Base-by-base conservation (phyloP, 192 early-diverging fungal species). In the Rhizophagus prolifer region DNA sequence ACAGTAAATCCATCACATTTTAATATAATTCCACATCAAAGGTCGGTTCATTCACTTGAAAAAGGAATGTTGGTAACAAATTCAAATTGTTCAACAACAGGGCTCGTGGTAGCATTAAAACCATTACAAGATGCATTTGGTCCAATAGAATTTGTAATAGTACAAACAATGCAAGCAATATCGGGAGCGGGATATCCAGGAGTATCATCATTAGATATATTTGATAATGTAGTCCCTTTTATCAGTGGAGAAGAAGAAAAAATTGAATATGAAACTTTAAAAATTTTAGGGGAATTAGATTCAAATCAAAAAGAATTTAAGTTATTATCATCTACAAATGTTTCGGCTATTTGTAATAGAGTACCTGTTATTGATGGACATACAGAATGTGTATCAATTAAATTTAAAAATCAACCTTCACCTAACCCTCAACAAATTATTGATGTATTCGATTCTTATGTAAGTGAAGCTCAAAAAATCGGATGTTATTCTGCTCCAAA, bases 11-110 rank as follows among this genome's bases (percentile, higher is more conserved):
- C 96, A 0, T 86, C 90, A 41, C 97, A 99, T 81, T 92, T 97
- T 81, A 91, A 92, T 72, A 79, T 96, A 38, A 85, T 97, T 70
- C 73, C 88, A 25, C 86, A 90, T 76, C 96, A 97, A 84, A 89
- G 94, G 19, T 65, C 78, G 3, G 82, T 86, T 68, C 86, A 88
- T 30, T 73, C 83, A 3, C 82, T 88, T 59, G 83, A 86, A 68
- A 90, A 89, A 81, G 97, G 97, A 58, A 95, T 97, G 81, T 81
- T 99, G 26, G 90, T 97, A 69, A 98, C 97, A 28, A 99, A 98
- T 86, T 93, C 96, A 61, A 99, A 99, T 86, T 99, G 97, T 85
- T 96, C 97, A n/a, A 96, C 97, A 60, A 94, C 97, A 5, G 97
- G 97, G 26, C 88, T 99, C 44, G 96, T 97, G 16, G 94, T 96